Evolutionary conservation across 2,329 filamentous ascomycete species (phyloP).

Genomic region (Clarireedia monteithiana): DNA sequence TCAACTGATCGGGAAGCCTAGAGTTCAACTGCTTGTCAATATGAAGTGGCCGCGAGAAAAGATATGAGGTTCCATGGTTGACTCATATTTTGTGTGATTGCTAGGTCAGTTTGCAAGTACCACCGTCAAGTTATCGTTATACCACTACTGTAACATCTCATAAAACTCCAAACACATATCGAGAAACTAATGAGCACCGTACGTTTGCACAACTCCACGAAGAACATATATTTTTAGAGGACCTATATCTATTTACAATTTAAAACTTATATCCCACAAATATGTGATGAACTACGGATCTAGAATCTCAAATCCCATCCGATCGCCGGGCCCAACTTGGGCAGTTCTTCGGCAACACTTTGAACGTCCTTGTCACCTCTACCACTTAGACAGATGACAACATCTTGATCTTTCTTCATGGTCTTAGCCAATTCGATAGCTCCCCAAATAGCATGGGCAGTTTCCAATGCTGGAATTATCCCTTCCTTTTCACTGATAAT

Average conservation of each 20-base stretch:
- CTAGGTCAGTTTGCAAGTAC: too few relatives aligned
- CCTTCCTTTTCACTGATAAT: slow-evolving; percentile 83
- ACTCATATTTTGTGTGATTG: too few relatives aligned
- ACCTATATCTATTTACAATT: background rate
- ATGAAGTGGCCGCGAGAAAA: too few relatives aligned
- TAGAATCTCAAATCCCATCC: slow-evolving; percentile 62
- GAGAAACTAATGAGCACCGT: too few relatives aligned
- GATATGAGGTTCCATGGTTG: too few relatives aligned
- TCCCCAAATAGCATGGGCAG: slow-evolving; percentile 85
- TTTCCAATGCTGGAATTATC: slow-evolving; percentile 93
- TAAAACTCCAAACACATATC: too few relatives aligned
- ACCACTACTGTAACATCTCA: too few relatives aligned
- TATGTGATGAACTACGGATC: background rate
- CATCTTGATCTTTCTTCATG: slow-evolving; percentile 78
- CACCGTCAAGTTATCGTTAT: too few relatives aligned
- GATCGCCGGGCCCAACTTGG: slow-evolving; percentile 81
- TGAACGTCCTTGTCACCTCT: slow-evolving; percentile 98
- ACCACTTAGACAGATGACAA: slow-evolving; percentile 90
- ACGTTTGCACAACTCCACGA: too few relatives aligned
- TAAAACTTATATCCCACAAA: background rate
- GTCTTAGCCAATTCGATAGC: slow-evolving; percentile 87
- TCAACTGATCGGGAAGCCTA: too few relatives aligned
- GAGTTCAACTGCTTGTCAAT: too few relatives aligned
- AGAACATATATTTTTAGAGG: too few relatives aligned
- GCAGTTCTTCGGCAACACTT: slow-evolving; percentile 91